Evolutionary conservation across 169 alveolate species (phyloP), one percentile per base, ranked within the genome.

Genomic region (Eimeria acervulina): DNA sequence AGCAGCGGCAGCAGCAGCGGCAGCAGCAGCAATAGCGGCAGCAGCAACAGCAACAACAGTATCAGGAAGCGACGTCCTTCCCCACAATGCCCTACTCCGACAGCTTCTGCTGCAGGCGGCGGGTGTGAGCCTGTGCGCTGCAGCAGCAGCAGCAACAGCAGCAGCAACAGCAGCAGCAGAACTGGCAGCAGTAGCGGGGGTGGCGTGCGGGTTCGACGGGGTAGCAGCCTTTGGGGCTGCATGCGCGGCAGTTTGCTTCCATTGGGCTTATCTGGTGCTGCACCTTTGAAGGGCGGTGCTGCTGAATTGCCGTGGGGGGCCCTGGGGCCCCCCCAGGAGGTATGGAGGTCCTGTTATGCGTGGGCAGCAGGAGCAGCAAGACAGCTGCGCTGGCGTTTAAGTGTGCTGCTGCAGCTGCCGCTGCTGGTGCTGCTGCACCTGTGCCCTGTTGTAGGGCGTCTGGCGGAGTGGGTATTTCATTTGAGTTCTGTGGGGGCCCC

Each of bases 401-500:
- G 90, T 63, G 90, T 81, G 68, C 72, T 81, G 90, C 90, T 81
- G 90, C 90, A 59, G 68, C 68, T 59, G 68, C 68, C 68, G 68
- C 68, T 59, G n/a, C 68, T 59, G 8, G 68, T 59, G 90, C 52
- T 81, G 90, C 90, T 81, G 90, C 90, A 81, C n/a, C 47, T 31
- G 33, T 81, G 90, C 72, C 90, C 90, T 31, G 70, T 47, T n/a
- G 90, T 81, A 5, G 90, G 90, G 19, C 90, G 90, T 7, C 51
- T 51, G n/a, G 44, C 52, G 6, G 90, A 81, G 72, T 81, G 90
- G 90, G 51, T n/a, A 21, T 81, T 81, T 63, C 90, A 81, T 63
- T 21, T 81, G 13, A n/a, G 90, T 2, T 26, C 90, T 13, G 40
- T 81, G 28, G 51, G 66, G 66, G 90, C 90, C 90, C 90, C 90